phyloP scores from a whole-genome alignment of 495 filamentous ascomycete genomes.

The Penicillium argentinense region DNA sequence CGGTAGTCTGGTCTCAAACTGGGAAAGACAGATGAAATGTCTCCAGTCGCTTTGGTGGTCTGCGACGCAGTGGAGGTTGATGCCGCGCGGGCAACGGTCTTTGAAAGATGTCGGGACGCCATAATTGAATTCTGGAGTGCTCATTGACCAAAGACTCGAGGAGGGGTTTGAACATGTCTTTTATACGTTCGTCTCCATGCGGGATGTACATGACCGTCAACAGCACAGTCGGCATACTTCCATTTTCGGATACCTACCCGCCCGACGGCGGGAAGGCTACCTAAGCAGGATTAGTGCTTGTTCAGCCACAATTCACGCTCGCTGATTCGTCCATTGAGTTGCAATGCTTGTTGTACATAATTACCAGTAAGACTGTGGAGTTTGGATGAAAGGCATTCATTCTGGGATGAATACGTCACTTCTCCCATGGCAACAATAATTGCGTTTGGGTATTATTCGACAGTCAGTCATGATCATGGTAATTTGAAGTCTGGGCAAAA shows the following conservation, averaged over 20 bases:
- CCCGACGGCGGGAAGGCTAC: not conserved
- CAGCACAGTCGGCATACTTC: constrained; percentile 13
- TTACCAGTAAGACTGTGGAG: no score
- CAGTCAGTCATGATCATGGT: no score
- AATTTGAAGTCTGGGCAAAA: no score
- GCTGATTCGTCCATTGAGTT: no score
- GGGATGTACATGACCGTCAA: not conserved
- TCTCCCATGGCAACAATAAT: no score
- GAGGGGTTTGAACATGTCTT: not conserved
- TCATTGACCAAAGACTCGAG: not conserved
- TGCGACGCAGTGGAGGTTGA: constrained; percentile 34
- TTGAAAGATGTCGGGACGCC: constrained; percentile 11
- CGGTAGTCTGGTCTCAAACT: constrained; percentile 67
- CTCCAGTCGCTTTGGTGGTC: constrained; percentile 56
- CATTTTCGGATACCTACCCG: constrained; percentile 2
- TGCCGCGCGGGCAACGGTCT: constrained; percentile 33
- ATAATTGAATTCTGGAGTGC: constrained; percentile 1
- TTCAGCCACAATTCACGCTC: not conserved
- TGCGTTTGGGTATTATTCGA: no score
- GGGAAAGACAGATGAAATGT: constrained; percentile 83
- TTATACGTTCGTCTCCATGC: constrained; percentile 8
- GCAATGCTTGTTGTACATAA: no score
- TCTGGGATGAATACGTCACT: no score
- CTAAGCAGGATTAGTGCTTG: not conserved
- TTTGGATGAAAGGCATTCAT: no score